A percentile compares a stretch with the other conserved stretches of the same genome.
Evolutionary conservation across 306 rosid species (phyloP).

Genomic region (Lupinus albus): DNA sequence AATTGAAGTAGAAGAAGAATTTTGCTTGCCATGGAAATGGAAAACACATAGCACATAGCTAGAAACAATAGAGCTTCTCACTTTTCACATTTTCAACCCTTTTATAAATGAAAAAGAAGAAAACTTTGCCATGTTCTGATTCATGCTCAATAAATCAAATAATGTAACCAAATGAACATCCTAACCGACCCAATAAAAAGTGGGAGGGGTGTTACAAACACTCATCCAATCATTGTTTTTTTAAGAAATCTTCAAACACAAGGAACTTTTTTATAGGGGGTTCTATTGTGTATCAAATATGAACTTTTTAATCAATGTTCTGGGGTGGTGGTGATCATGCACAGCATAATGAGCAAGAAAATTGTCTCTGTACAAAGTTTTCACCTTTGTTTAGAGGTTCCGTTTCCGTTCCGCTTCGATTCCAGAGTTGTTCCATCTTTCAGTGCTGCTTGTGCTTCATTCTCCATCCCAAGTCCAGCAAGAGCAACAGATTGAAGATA

Average conservation of each 20-base stretch:
- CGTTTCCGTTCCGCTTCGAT: slow-evolving; percentile 52
- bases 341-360: slow-evolving; percentile 40
- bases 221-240: slow-evolving; percentile 44
- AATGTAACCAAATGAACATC: slow-evolving; percentile 46
- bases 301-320: slow-evolving; percentile 36
- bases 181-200: slow-evolving; percentile 47
- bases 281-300: slow-evolving; percentile 25
- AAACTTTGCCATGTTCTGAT: slow-evolving; percentile 16
- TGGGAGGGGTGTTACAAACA: slow-evolving; percentile 49
- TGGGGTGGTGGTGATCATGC: slow-evolving; percentile 37
- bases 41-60: slow-evolving; percentile 19
- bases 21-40: slow-evolving; percentile 32
- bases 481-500: slow-evolving; percentile 79
- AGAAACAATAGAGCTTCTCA: slow-evolving; percentile 17
- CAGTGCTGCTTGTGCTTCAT: slow-evolving; percentile 66
- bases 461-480: slow-evolving; percentile 63
- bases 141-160: slow-evolving; percentile 48
- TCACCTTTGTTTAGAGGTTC: slow-evolving; percentile 56
- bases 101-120: slow-evolving; percentile 5
- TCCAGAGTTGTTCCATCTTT: slow-evolving; percentile 70
- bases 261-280: slow-evolving; percentile 29
- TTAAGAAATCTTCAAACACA: slow-evolving; percentile 39
- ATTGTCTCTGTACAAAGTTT: slow-evolving; percentile 43
- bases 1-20: slow-evolving; percentile 12
- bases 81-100: slow-evolving; percentile 31